Percentiles rank a stretch among this genome's conserved stretches.
These are phyloP conservation scores for Teunomyces cretensis DNA, from an alignment of 805 yeast genomes.

Conservation along the genomic window DNA sequence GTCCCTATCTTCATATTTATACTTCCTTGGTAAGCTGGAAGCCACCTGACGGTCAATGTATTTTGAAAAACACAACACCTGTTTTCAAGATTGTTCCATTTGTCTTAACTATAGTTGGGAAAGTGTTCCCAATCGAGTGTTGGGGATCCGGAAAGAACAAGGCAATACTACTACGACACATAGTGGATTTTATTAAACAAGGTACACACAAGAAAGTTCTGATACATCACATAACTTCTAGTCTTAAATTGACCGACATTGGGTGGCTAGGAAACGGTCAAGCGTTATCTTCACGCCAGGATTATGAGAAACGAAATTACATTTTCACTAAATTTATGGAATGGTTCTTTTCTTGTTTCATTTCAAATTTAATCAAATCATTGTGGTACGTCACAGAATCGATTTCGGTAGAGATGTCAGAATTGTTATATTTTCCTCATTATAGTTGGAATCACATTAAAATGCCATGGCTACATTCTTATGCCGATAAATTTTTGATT, in stretches of 20 bases:
- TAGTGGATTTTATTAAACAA: slow-evolving; percentile 39
- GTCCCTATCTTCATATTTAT: slow-evolving; percentile 34
- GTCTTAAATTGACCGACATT: slow-evolving; percentile 45
- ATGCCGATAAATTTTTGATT: slow-evolving; percentile 38
- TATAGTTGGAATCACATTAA: slow-evolving; percentile 53
- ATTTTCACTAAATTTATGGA: slow-evolving; percentile 43
- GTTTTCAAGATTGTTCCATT: slow-evolving; percentile 41
- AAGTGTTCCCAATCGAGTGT: slow-evolving; percentile 48
- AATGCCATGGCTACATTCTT: slow-evolving; percentile 40
- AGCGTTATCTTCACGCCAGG: slow-evolving; percentile 37
- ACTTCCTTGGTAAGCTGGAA: slow-evolving; percentile 1
- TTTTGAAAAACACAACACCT: slow-evolving; percentile 32
- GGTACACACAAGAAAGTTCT: slow-evolving; percentile 36
- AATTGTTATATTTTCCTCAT: slow-evolving; percentile 54
- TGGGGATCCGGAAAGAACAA: slow-evolving; percentile 58
- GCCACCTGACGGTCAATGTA: slow-evolving; percentile 13
- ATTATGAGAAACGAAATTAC: slow-evolving; percentile 33
- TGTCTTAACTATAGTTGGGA: slow-evolving; percentile 41
- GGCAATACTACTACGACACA: slow-evolving; percentile 29
- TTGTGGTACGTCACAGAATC: slow-evolving; percentile 69
- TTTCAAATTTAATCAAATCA: slow-evolving; percentile 47
- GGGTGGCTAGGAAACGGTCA: slow-evolving; percentile 51
- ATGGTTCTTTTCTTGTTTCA: slow-evolving; percentile 57
- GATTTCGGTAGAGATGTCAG: slow-evolving; percentile 23
- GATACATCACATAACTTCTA: slow-evolving; percentile 28